Evolutionary conservation across 371 early-diverging fungal species (phyloP).

Genomic region (Coemansia sp.): DNA sequence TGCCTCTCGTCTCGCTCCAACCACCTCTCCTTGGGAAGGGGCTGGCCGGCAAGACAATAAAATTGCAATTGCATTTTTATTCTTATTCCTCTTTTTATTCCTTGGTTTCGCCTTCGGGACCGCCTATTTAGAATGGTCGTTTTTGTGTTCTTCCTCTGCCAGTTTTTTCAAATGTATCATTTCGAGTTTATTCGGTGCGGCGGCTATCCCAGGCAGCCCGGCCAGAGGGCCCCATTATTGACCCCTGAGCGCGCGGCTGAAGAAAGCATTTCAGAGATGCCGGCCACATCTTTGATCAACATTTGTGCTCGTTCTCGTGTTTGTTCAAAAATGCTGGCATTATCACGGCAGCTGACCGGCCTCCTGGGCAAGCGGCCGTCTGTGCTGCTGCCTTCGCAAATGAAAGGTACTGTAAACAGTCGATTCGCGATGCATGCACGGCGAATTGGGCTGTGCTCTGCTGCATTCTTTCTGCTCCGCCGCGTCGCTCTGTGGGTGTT

Average conservation of each 20-base stretch:
- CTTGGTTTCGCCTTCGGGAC: background rate
- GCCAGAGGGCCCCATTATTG: background rate
- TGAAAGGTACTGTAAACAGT: constrained; percentile 8
- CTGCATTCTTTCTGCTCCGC: background rate
- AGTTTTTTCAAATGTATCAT: constrained; percentile 7
- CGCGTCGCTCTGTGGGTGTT: background rate
- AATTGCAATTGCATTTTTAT: constrained; percentile 7
- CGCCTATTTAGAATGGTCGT: constrained; percentile 3
- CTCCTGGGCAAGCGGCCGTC: constrained; percentile 3
- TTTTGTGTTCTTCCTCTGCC: background rate
- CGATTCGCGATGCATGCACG: constrained; percentile 8
- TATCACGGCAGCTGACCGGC: constrained; percentile 9
- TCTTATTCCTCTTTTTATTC: background rate
- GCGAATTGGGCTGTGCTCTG: background rate
- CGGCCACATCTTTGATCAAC: background rate
- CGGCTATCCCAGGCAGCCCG: background rate
- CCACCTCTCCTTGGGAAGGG: too few species aligned
- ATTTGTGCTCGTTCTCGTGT: background rate
- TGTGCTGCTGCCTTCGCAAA: constrained; percentile 9
- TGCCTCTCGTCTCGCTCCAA: background rate
- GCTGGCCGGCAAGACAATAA: background rate
- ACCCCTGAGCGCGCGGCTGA: background rate
- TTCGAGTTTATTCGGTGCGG: background rate
- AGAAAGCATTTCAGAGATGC: too few species aligned
- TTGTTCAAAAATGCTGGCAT: background rate